Evolutionary conservation across 2,329 filamentous ascomycete genomes (phyloP), one percentile per base, ranked within the genome.

Genomic region (Xylaria multiplex): DNA sequence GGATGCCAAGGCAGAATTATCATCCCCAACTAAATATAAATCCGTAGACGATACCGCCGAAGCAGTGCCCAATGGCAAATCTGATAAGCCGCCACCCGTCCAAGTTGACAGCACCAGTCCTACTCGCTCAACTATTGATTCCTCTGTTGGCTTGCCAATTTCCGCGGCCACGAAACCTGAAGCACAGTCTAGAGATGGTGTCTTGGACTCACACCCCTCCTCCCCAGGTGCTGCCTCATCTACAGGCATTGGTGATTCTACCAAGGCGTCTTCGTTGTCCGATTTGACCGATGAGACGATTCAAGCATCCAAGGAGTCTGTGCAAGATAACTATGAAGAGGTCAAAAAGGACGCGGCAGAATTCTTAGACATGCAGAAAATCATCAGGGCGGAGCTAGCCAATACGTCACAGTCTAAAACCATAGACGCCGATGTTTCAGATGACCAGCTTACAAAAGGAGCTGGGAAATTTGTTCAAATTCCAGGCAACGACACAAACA

Each of bases 261-360:
- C 88, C 6, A 87, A 86, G 70, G 88, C 88, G 3, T 90, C 87
- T 0, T 90, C 88, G 0, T 74, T 90, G 9, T 90, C 87, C 6
- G 88, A 89, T 66, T 86, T 85, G 1, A 89, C 87, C 1, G 85
- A 89, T 65, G 86, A 88, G 72, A 89, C 87, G 4, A 76, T 86
- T 1, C 81, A 83, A 50, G 78, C 77, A 13, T 65, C 67, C 6
- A 80, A 81, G 52, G 81, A 78, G 11, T 77, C 79, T 62, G 46
- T 14, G 35, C 60, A 54, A n/a, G 64, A 65, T 19, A 40, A 24
- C 24, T 63, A 70, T 57, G 68, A 64, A 27, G 58, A 56, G 16
- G 58, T 46, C 46, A 63, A 69, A 27, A 60, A 71, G 45, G 60
- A 24, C 8, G 24, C 59, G 24, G 66, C 52, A 37, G 62, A 63